Conservation (phyloP, 768 basidiomycete genomes). For the Collybia mongolica region DNA sequence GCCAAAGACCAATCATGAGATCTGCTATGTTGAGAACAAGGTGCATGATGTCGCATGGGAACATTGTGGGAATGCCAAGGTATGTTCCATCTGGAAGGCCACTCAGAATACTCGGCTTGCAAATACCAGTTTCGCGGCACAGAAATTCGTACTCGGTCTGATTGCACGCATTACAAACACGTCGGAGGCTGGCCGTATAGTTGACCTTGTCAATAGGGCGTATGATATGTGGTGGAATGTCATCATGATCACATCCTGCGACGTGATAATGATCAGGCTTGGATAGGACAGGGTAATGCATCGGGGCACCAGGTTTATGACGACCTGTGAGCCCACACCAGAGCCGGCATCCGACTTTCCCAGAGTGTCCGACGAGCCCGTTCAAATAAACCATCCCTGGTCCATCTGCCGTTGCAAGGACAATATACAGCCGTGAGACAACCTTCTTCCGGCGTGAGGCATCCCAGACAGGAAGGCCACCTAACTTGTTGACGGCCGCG, state of each 20-base stretch:
- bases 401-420: conserved; percentile 20
- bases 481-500: conserved; percentile 17
- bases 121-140: conserved; percentile 28
- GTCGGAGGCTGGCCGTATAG: conserved; percentile 11
- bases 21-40: conserved; percentile 37
- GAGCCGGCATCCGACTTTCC: conserved; percentile 16
- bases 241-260: conserved; percentile 18
- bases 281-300: conserved; percentile 21
- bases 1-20: conserved; percentile 32
- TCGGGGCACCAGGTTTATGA: conserved; percentile 10
- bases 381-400: conserved; percentile 20
- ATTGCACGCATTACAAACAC: conserved; percentile 13
- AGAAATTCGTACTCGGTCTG: conserved; percentile 12
- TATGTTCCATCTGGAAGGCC: conserved; percentile 18
- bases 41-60: conserved; percentile 39
- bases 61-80: conserved; percentile 28
- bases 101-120: conserved; percentile 33
- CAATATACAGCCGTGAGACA: conserved; percentile 13
- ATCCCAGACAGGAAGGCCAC: conserved; percentile 14
- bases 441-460: conserved; percentile 2
- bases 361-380: conserved; percentile 24
- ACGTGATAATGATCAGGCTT: conserved; percentile 17
- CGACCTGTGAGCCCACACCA: conserved; percentile 18
- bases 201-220: neutral
- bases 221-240: conserved; percentile 8